Evolutionary conservation across 2,329 filamentous ascomycete genomes (phyloP).

Genomic region (Aspergillus nomiae): DNA sequence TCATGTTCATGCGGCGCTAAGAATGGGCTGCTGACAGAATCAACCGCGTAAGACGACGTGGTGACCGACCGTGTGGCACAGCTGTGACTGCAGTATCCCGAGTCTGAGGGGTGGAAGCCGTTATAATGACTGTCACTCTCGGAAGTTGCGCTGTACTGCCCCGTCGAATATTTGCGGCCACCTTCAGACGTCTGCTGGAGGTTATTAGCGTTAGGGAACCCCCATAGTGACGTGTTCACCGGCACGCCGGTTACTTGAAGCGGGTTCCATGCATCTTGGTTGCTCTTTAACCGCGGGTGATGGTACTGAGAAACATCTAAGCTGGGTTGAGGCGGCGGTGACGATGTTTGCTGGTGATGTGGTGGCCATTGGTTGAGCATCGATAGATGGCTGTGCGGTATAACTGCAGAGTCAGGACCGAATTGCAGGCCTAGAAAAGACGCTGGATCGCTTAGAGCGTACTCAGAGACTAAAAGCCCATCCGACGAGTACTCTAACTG

Average conservation of each 20-base stretch:
- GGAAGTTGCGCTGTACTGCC: conserved; percentile 32
- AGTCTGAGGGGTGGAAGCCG: conserved; percentile 34
- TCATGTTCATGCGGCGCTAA: conserved; percentile 25
- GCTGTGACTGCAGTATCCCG: conserved; percentile 38
- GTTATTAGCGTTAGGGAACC: conserved; percentile 20
- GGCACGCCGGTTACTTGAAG: conserved; percentile 32
- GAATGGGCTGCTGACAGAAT: conserved; percentile 31
- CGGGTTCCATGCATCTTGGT: conserved; percentile 37
- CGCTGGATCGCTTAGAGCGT: conserved; percentile 24
- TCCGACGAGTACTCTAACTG: conserved; percentile 16
- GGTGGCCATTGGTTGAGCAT: conserved; percentile 25
- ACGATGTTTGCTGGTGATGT: conserved; percentile 17
- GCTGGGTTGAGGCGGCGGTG: conserved; percentile 17
- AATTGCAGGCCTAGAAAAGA: conserved; percentile 31
- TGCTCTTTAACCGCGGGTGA: conserved; percentile 19
- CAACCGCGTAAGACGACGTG: conserved; percentile 30
- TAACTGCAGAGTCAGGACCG: conserved; percentile 21
- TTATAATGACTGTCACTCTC: conserved; percentile 37
- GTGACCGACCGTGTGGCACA: conserved; percentile 31
- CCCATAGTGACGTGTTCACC: conserved; percentile 16
- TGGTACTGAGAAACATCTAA: conserved; percentile 27
- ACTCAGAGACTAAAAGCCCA: conserved; percentile 15
- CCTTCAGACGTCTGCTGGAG: conserved; percentile 21
- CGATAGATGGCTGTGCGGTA: conserved; percentile 22
- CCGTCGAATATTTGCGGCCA: conserved; percentile 26